Evolutionary conservation across 2,329 filamentous ascomycete genomes (phyloP).

Genomic region (Phialocephala subalpina): DNA sequence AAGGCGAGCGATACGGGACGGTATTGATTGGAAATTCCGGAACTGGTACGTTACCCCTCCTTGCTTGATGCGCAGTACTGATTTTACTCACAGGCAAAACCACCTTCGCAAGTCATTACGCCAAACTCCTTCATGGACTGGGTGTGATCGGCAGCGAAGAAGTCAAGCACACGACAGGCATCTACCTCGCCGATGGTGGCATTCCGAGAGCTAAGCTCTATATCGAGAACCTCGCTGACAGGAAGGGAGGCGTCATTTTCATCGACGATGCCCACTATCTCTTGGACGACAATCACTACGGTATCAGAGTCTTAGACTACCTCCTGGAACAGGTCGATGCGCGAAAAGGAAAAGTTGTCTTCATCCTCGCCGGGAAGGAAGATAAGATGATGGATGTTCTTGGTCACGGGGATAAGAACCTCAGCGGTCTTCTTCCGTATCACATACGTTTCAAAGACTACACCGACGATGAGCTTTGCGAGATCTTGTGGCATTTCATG

Average conservation of each 20-base stretch:
- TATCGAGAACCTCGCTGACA: constrained; percentile 66
- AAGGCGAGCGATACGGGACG: constrained; percentile 56
- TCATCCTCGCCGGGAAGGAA: constrained; percentile 77
- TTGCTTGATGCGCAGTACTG: neutral
- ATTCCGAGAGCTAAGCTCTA: constrained; percentile 64
- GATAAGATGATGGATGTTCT: constrained; percentile 82
- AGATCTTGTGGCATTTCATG: constrained; percentile 65
- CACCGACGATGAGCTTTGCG: constrained; percentile 66
- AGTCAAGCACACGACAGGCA: constrained; percentile 75
- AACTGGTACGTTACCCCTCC: constrained; percentile 23
- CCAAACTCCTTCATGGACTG: constrained; percentile 67
- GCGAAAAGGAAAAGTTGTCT: constrained; percentile 71
- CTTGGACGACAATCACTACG: constrained; percentile 61
- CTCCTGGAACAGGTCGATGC: constrained; percentile 79
- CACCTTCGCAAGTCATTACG: constrained; percentile 76
- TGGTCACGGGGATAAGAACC: constrained; percentile 67
- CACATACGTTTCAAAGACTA: constrained; percentile 73
- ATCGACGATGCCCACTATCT: constrained; percentile 85
- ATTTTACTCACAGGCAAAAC: constrained; percentile 69
- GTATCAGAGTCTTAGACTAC: constrained; percentile 73
- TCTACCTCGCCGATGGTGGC: constrained; percentile 69
- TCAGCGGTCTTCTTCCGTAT: constrained; percentile 74
- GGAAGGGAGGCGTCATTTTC: constrained; percentile 74
- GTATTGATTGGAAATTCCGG: constrained; percentile 64
- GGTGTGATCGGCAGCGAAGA: constrained; percentile 66